These are phyloP conservation scores for Malassezia equina DNA, from an alignment of 1,284 basidiomycete genomes.

Conservation along the genomic window DNA sequence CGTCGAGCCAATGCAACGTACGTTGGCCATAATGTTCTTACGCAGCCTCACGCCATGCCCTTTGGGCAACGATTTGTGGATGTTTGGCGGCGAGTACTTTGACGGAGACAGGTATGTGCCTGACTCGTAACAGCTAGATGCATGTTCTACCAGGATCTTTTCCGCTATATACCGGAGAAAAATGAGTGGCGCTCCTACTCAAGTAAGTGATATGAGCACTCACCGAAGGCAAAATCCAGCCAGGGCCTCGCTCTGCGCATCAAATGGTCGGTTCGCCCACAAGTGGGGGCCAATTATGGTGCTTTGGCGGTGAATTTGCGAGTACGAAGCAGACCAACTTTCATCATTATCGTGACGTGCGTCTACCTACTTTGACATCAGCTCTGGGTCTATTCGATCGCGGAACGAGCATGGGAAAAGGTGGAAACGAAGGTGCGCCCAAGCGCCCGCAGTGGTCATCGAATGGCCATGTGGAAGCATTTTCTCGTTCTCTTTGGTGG, in stretches of 20 bases:
- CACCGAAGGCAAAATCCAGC: slow-evolving; percentile 28
- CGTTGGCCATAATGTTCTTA: neutral
- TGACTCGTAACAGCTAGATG: slow-evolving; percentile 9
- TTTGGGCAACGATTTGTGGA: slow-evolving; percentile 42
- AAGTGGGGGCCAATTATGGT: slow-evolving; percentile 45
- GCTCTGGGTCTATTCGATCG: slow-evolving; percentile 40
- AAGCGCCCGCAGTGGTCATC: slow-evolving; percentile 66
- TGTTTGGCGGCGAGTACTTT: slow-evolving; percentile 48
- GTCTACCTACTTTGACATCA: slow-evolving; percentile 50
- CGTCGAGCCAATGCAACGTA: slow-evolving; percentile 42
- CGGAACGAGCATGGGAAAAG: slow-evolving; percentile 64
- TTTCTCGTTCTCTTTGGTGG: slow-evolving; percentile 72
- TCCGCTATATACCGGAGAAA: slow-evolving; percentile 38
- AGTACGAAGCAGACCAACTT: slow-evolving; percentile 75
- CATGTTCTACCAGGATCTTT: slow-evolving; percentile 44
- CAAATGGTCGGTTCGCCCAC: slow-evolving; percentile 39
- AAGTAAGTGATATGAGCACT: slow-evolving; percentile 6
- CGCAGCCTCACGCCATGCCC: slow-evolving; percentile 38
- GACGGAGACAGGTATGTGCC: slow-evolving; percentile 32
- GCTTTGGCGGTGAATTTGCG: slow-evolving; percentile 52
- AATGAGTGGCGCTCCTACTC: slow-evolving; percentile 43
- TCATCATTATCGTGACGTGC: slow-evolving; percentile 81
- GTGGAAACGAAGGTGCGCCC: slow-evolving; percentile 77
- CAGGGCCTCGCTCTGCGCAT: slow-evolving; percentile 44
- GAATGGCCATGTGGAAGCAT: slow-evolving; percentile 86